phyloP scores from a whole-genome alignment of 805 yeast genomes.

The Barnettozyma pratensis region DNA sequence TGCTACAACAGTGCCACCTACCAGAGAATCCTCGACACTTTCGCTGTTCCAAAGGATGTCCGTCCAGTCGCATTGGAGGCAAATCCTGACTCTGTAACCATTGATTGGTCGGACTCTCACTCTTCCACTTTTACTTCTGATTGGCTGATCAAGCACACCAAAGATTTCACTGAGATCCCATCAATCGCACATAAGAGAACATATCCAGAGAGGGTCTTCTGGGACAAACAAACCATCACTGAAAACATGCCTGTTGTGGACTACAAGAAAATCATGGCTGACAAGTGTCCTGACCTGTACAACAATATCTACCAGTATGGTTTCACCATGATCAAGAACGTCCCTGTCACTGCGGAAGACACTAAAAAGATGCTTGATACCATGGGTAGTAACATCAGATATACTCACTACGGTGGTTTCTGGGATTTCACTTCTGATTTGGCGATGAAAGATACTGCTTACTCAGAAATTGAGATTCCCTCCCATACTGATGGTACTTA shows the following conservation, averaged over 20 bases:
- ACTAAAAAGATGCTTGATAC: constrained; percentile 54
- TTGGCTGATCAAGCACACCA: constrained; percentile 21
- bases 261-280: constrained; percentile 41
- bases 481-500: constrained; percentile 73
- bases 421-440: constrained; percentile 75
- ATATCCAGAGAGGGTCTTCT: constrained; percentile 36
- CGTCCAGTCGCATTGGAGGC: constrained; percentile 8
- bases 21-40: constrained; percentile 55
- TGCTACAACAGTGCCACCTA: constrained; percentile 53
- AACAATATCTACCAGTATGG: constrained; percentile 37
- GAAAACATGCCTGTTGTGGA: constrained; percentile 29
- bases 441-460: constrained; percentile 65
- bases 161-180: constrained; percentile 30
- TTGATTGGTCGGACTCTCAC: constrained; percentile 17
- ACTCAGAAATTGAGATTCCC: constrained; percentile 59
- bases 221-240: constrained; percentile 39
- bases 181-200: constrained; percentile 28
- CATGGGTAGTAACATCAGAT: constrained; percentile 51
- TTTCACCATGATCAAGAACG: constrained; percentile 55
- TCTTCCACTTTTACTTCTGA: constrained; percentile 12
- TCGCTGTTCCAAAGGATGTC: constrained; percentile 31
- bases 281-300: constrained; percentile 15
- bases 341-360: constrained; percentile 54
- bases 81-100: neutral
- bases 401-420: constrained; percentile 76